phyloP scores from a whole-genome alignment of 805 yeast genomes.

The Ogataea wickerhamii region DNA sequence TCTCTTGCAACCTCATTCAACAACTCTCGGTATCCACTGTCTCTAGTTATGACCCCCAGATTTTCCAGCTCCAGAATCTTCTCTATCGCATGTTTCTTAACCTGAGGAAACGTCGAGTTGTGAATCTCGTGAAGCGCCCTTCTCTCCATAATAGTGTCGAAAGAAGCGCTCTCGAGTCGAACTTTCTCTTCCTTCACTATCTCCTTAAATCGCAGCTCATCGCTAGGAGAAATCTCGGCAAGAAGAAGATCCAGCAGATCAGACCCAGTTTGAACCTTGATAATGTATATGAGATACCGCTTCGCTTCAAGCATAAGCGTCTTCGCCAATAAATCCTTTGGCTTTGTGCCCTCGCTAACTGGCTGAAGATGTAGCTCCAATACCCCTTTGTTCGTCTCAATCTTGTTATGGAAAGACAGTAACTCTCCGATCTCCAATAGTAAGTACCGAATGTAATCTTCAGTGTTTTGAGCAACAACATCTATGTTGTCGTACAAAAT shows the following conservation, averaged over 20 bases:
- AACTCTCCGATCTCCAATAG: constrained; percentile 22
- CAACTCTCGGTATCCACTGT: constrained; percentile 71
- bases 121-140: constrained; percentile 38
- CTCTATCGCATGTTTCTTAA: constrained; percentile 74
- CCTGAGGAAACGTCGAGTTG: constrained; percentile 55
- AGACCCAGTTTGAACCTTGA: constrained; percentile 77
- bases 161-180: constrained; percentile 19
- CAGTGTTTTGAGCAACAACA: constrained; percentile 40
- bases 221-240: constrained; percentile 60
- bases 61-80: constrained; percentile 72
- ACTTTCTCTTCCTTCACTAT: constrained; percentile 49
- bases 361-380: constrained; percentile 22
- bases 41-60: constrained; percentile 59
- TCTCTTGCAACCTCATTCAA: constrained; percentile 83
- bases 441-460: constrained; percentile 39
- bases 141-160: constrained; percentile 32
- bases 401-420: constrained; percentile 15
- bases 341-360: constrained; percentile 31
- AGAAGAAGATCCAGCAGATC: constrained; percentile 52
- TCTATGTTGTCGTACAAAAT: constrained; percentile 42
- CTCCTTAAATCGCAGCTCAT: constrained; percentile 61
- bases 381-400: constrained; percentile 16
- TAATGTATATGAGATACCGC: constrained; percentile 74
- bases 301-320: constrained; percentile 72
- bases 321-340: constrained; percentile 36